phyloP scores from a whole-genome alignment of 2,329 filamentous ascomycete genomes.

The Pseudogymnoascus sp. region DNA sequence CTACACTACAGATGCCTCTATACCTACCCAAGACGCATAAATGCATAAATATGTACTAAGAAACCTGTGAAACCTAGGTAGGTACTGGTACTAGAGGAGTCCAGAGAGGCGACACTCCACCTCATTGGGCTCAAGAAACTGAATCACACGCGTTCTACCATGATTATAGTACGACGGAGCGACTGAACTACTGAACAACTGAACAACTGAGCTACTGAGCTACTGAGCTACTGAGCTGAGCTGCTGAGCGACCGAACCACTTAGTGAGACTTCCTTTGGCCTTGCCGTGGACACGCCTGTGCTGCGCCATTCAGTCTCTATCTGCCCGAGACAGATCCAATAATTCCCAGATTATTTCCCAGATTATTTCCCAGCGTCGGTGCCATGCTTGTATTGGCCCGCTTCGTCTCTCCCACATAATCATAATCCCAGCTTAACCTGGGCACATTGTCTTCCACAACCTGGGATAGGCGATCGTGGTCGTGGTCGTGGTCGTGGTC shows the following conservation, averaged over 20 bases:
- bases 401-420: neutral
- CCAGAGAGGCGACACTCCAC: neutral
- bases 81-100: neutral
- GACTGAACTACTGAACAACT: neutral
- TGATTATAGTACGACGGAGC: neutral
- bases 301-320: conserved; percentile 1
- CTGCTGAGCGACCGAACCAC: neutral
- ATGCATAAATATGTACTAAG: neutral
- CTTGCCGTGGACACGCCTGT: neutral
- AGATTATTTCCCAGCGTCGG: neutral
- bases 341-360: neutral
- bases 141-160: conserved; percentile 4
- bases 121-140: neutral
- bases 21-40: no score
- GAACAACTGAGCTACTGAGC: neutral
- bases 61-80: neutral
- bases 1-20: neutral
- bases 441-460: neutral
- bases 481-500: neutral
- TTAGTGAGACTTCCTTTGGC: neutral
- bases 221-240: neutral
- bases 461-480: neutral
- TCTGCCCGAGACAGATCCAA: conserved; percentile 8
- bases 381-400: neutral
- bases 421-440: neutral